These are phyloP conservation scores for Mallotus japonicus DNA, from an alignment of 441 rosid genomes.

Conservation along the genomic window DNA sequence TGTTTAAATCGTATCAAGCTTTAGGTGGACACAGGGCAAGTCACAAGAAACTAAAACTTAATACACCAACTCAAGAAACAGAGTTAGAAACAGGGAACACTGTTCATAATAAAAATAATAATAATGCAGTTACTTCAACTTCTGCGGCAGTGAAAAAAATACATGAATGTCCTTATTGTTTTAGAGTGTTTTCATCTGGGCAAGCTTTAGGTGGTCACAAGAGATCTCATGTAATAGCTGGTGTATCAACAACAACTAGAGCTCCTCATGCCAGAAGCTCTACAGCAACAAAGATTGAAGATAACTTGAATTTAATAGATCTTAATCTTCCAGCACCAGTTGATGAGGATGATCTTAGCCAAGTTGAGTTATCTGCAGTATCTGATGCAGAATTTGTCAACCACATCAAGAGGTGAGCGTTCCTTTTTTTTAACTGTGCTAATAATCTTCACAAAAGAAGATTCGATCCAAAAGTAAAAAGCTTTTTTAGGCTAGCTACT, in stretches of 20 bases:
- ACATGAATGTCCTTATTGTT: constrained; percentile 82
- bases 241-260: constrained; percentile 23
- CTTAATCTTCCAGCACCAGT: constrained; percentile 90
- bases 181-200: constrained; percentile 78
- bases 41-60: constrained; percentile 48
- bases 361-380: constrained; percentile 70
- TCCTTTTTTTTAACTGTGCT: constrained; percentile 19
- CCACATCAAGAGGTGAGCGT: constrained; percentile 36
- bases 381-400: constrained; percentile 73
- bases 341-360: constrained; percentile 65
- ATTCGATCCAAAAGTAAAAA: constrained; percentile 39
- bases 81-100: constrained; percentile 27
- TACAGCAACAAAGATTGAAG: constrained; percentile 34
- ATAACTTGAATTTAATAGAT: constrained; percentile 57
- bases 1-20: constrained; percentile 53
- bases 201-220: constrained; percentile 99
- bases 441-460: constrained; percentile 22
- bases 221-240: constrained; percentile 64
- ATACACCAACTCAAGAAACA: constrained; percentile 25
- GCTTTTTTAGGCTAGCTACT: constrained; percentile 27
- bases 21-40: constrained; percentile 60
- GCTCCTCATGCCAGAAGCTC: constrained; percentile 20
- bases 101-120: not conserved
- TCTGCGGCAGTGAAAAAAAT: constrained; percentile 41
- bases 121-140: constrained; percentile 32